Conservation (phyloP, 805 yeast genomes). For the Metschnikowia lochheadii region DNA sequence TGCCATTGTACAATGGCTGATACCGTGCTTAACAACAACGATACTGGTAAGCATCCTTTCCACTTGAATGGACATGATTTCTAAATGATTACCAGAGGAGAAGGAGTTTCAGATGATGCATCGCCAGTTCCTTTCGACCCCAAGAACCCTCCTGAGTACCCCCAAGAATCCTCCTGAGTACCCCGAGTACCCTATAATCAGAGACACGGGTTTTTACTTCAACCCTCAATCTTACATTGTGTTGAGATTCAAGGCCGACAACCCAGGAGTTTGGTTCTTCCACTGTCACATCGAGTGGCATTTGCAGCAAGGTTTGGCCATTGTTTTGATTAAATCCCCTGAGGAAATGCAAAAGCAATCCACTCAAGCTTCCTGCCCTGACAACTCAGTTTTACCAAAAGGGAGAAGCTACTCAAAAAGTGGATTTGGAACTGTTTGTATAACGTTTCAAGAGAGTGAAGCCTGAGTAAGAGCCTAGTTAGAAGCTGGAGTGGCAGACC, state of each 20-base stretch:
- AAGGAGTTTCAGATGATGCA: constrained; percentile 49
- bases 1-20: constrained; percentile 74
- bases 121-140: constrained; percentile 57
- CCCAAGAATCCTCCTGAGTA: no score
- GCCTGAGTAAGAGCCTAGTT: no score
- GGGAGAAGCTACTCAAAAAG: no score
- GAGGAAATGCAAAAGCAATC: constrained; percentile 47
- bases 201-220: constrained; percentile 80
- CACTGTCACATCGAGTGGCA: constrained; percentile 99
- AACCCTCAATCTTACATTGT: constrained; percentile 83
- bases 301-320: constrained; percentile 87
- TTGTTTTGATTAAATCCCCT: constrained; percentile 83
- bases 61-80: constrained; percentile 92
- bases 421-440: no score
- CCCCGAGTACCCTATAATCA: constrained; percentile 74
- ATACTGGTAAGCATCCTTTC: constrained; percentile 95
- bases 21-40: constrained; percentile 77
- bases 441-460: no score
- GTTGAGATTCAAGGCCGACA: constrained; percentile 82
- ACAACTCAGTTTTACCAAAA: no score
- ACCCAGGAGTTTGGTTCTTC: constrained; percentile 99
- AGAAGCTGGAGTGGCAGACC: no score
- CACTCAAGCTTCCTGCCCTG: constrained; percentile 49
- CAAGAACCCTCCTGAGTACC: constrained; percentile 29
- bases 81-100: constrained; percentile 77